Evolutionary conservation across 2,329 filamentous ascomycete species (phyloP).

Genomic region (Tolypocladium guangdongense): DNA sequence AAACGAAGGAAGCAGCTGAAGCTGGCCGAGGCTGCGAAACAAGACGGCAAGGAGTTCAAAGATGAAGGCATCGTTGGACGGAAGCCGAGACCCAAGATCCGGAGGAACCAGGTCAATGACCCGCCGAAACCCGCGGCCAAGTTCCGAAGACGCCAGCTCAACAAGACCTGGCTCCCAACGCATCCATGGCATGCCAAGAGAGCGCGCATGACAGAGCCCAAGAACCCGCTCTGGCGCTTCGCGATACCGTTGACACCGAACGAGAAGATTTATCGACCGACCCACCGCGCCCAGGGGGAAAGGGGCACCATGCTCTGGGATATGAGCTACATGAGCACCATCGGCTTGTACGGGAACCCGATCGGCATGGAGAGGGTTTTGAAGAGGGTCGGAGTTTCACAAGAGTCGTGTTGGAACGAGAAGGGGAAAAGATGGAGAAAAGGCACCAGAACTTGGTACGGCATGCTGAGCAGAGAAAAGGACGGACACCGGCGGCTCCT

Average conservation of each 20-base stretch:
- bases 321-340: constrained; percentile 85
- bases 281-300: constrained; percentile 66
- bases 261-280: constrained; percentile 80
- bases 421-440: constrained; percentile 61
- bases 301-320: constrained; percentile 83
- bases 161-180: constrained; percentile 91
- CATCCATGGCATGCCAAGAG: constrained; percentile 91
- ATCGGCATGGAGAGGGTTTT: constrained; percentile 56
- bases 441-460: constrained; percentile 38
- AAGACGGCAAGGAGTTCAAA: constrained; percentile 6
- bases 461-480: constrained; percentile 40
- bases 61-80: constrained; percentile 10
- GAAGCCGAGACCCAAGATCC: constrained; percentile 51
- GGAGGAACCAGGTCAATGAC: constrained; percentile 57
- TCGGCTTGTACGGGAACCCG: constrained; percentile 60
- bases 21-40: constrained; percentile 12
- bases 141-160: constrained; percentile 73
- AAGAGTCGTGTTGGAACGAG: constrained; percentile 49
- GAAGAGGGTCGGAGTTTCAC: constrained; percentile 49
- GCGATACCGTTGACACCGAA: constrained; percentile 75
- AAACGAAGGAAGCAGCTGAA: constrained; percentile 34
- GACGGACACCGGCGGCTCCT: constrained; percentile 47
- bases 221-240: constrained; percentile 80
- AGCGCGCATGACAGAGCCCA: constrained; percentile 74
- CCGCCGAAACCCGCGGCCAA: constrained; percentile 45